Percentiles rank a stretch among this genome's conserved stretches.
phyloP scores from a whole-genome alignment of 805 yeast species.

The Grigorovia yakushimaensis region DNA sequence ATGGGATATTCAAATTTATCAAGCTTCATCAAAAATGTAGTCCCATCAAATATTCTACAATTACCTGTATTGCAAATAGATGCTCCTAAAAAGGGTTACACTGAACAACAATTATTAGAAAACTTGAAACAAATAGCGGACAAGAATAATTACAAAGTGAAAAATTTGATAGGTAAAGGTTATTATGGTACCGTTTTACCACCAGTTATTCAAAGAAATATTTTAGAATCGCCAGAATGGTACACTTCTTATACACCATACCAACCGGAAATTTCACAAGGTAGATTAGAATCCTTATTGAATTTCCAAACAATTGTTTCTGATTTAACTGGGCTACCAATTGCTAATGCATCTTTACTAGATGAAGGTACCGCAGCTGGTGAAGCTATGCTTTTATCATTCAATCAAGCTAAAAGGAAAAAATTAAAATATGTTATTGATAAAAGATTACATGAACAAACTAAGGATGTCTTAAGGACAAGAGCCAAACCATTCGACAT shows the following conservation, averaged over 20 bases:
- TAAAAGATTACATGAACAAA: slow-evolving; percentile 70
- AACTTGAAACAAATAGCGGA: slow-evolving; percentile 60
- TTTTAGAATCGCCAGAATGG: slow-evolving; percentile 95
- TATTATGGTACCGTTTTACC: slow-evolving; percentile 87
- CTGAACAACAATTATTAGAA: slow-evolving; percentile 72
- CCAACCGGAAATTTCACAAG: slow-evolving; percentile 97
- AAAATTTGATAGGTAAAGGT: slow-evolving; percentile 86
- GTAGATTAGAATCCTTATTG: slow-evolving; percentile 80
- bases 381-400: slow-evolving; percentile 87
- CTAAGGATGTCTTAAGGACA: slow-evolving; percentile 64
- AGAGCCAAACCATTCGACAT: slow-evolving; percentile 72
- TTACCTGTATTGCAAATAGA: slow-evolving; percentile 54
- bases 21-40: slow-evolving; percentile 58
- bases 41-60: slow-evolving; percentile 67
- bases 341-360: slow-evolving; percentile 87
- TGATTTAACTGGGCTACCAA: slow-evolving; percentile 87
- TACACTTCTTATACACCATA: slow-evolving; percentile 97
- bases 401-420: slow-evolving; percentile 57
- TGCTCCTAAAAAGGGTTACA: slow-evolving; percentile 59
- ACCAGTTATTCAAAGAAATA: slow-evolving; percentile 84
- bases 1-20: slow-evolving; percentile 61
- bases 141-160: slow-evolving; percentile 56
- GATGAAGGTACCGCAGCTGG: slow-evolving; percentile 98
- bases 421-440: slow-evolving; percentile 64
- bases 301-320: slow-evolving; percentile 89